Percentiles rank a stretch among this genome's conserved stretches.
These are phyloP conservation scores for Abrus pulchellus DNA, from an alignment of 306 rosid genomes.

Conservation along the genomic window DNA sequence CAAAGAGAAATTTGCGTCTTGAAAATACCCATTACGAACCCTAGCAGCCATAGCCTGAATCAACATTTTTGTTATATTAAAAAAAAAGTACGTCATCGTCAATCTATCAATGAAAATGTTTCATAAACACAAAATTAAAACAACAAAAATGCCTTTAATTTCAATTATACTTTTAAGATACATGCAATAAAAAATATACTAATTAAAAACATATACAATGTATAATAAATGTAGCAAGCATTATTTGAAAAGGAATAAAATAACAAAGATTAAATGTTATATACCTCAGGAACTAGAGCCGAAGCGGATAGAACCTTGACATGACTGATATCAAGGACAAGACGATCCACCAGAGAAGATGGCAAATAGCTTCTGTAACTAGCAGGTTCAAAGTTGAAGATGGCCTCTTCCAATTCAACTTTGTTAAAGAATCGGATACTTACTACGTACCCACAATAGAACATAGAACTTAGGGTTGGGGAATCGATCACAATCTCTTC, in stretches of 20 bases:
- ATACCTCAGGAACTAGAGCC: constrained; percentile 59
- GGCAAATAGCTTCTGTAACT: not conserved
- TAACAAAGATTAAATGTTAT: not conserved
- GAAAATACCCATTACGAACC: constrained; percentile 12
- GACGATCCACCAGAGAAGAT: not conserved
- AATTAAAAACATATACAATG: not conserved
- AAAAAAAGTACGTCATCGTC: not conserved
- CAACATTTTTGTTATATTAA: not conserved
- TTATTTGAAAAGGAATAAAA: not conserved
- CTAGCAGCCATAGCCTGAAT: constrained; percentile 51
- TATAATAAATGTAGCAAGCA: too few species aligned
- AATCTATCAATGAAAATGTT: not conserved
- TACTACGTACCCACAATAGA: constrained; percentile 22
- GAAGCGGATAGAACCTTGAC: constrained; percentile 46
- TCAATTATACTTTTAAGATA: too few species aligned
- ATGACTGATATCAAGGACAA: not conserved
- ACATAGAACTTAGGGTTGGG: constrained; percentile 39
- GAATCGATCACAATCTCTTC: constrained; percentile 2
- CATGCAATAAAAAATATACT: too few species aligned
- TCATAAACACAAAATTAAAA: not conserved
- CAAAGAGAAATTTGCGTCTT: constrained; percentile 13
- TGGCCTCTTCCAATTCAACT: constrained; percentile 31
- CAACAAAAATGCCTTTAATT: too few species aligned
- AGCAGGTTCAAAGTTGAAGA: constrained; percentile 17
- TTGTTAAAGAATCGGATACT: not conserved